Conservation (phyloP, 176 grass and related monocot species). For the Oryza nivara region DNA sequence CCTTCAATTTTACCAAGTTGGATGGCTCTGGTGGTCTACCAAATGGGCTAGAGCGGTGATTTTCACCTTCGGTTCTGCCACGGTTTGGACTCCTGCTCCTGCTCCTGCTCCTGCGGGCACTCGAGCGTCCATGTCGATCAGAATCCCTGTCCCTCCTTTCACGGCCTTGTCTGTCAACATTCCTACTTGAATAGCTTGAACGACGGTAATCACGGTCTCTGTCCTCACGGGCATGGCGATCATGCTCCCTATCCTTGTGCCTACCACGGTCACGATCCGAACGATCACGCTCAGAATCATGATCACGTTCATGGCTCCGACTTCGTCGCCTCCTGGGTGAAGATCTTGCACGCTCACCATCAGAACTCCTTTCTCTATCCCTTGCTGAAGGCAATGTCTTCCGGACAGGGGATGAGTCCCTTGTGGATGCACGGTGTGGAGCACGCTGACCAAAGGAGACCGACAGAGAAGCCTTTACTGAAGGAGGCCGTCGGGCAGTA, state of each 20-base stretch:
- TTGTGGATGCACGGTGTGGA: conserved; percentile 94
- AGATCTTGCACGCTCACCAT: conserved; percentile 49
- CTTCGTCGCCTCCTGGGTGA: conserved; percentile 45
- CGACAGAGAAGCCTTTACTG: conserved; percentile 88
- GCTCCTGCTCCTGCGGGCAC: conserved; percentile 41
- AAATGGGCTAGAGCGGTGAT: conserved; percentile 60
- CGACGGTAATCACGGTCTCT: conserved; percentile 47
- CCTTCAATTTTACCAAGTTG: conserved; percentile 87
- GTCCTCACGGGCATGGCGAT: conserved; percentile 32
- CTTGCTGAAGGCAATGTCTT: conserved; percentile 56
- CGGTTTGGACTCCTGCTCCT: conserved; percentile 51
- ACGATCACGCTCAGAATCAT: conserved; percentile 33
- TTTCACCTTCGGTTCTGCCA: conserved; percentile 47
- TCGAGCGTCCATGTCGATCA: conserved; percentile 48
- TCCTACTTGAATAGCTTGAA: conserved; percentile 47
- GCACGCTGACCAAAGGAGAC: conserved; percentile 98
- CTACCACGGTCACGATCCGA: conserved; percentile 49
- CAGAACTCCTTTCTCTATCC: conserved; percentile 51
- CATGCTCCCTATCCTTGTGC: conserved; percentile 58
- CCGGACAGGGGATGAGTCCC: conserved; percentile 85
- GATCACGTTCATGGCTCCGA: conserved; percentile 47
- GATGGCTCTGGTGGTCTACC: conserved; percentile 62
- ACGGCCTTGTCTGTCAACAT: conserved; percentile 41
- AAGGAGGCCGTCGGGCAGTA: conserved; percentile 86
- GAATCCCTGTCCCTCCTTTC: conserved; percentile 60